A percentile compares a stretch with the other conserved stretches of the same genome.
Conservation (phyloP, 495 filamentous ascomycete species). For the Penicillium longicatenatum region DNA sequence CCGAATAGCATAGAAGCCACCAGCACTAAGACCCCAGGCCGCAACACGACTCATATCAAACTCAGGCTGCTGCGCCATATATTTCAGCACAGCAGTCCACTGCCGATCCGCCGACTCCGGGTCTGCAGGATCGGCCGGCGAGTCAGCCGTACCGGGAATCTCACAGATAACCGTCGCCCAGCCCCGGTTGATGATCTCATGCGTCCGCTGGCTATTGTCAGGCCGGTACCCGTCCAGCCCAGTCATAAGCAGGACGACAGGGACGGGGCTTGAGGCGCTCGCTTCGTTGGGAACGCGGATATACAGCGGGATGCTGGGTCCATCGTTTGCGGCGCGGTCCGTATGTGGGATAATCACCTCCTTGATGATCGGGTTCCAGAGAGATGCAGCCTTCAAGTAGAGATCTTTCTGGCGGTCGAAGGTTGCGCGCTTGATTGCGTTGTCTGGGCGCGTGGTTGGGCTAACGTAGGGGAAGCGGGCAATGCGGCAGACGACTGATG, state of each 20-base stretch:
- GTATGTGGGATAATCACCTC: conserved; percentile 66
- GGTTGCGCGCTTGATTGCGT: conserved; percentile 56
- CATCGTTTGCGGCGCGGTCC: conserved; percentile 49
- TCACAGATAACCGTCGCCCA: conserved; percentile 67
- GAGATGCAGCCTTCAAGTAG: conserved; percentile 58
- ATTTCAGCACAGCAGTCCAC: conserved; percentile 62
- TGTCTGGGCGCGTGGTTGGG: conserved; percentile 33
- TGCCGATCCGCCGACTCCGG: conserved; percentile 53
- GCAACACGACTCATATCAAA: conserved; percentile 65
- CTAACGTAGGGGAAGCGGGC: conserved; percentile 72
- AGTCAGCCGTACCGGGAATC: conserved; percentile 81
- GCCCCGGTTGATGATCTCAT: conserved; percentile 63
- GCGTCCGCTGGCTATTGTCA: conserved; percentile 71
- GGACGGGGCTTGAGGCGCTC: conserved; percentile 42
- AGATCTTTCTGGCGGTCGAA: conserved; percentile 69
- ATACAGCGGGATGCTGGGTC: conserved; percentile 63
- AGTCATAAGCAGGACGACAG: conserved; percentile 69
- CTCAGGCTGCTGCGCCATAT: conserved; percentile 57
- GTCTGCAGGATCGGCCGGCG: conserved; percentile 62
- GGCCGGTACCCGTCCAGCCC: conserved; percentile 80
- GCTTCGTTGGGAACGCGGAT: conserved; percentile 57
- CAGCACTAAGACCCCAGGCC: conserved; percentile 73
- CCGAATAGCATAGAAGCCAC: conserved; percentile 77
- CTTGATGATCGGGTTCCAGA: conserved; percentile 55
- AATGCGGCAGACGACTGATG: conserved; percentile 72